These are phyloP conservation scores for Achaetomium macrosporum DNA, from an alignment of 2,329 filamentous ascomycete genomes.

Conservation along the genomic window DNA sequence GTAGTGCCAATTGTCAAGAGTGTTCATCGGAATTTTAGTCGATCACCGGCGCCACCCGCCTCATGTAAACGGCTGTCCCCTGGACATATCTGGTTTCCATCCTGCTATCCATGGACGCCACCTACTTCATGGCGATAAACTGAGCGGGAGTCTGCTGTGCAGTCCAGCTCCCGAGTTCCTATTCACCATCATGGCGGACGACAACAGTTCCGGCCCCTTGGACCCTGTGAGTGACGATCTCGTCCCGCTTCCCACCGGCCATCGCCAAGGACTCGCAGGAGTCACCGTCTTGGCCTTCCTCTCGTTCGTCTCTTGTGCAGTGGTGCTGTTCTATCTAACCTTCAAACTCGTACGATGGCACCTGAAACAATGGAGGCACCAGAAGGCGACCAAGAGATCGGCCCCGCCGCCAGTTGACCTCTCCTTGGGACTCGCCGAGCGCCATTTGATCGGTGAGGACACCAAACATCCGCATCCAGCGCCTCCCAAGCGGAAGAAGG, in stretches of 20 bases:
- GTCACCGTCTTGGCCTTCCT: conserved; percentile 24
- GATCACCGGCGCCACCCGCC: no score
- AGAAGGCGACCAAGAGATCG: neutral
- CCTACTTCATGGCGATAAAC: neutral
- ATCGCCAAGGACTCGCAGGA: conserved; percentile 23
- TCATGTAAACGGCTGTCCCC: no score
- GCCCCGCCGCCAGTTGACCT: conserved; percentile 21
- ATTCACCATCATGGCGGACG: conserved; percentile 9
- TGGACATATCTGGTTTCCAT: neutral
- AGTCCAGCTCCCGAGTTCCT: neutral
- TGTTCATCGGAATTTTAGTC: no score
- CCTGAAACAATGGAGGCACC: conserved; percentile 12
- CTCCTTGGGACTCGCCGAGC: conserved; percentile 26
- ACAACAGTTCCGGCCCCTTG: neutral
- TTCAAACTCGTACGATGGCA: conserved; percentile 28
- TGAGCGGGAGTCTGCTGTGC: neutral
- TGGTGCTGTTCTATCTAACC: conserved; percentile 27
- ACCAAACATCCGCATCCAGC: neutral
- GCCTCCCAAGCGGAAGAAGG: conserved; percentile 4
- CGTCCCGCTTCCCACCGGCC: conserved; percentile 18
- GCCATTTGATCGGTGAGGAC: conserved; percentile 20
- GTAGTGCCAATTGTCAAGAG: no score
- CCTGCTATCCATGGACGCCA: neutral
- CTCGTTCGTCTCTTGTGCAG: conserved; percentile 23
- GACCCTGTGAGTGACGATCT: conserved; percentile 19